phyloP scores from a whole-genome alignment of 1,284 basidiomycete genomes.

The Coniophora puteana region DNA sequence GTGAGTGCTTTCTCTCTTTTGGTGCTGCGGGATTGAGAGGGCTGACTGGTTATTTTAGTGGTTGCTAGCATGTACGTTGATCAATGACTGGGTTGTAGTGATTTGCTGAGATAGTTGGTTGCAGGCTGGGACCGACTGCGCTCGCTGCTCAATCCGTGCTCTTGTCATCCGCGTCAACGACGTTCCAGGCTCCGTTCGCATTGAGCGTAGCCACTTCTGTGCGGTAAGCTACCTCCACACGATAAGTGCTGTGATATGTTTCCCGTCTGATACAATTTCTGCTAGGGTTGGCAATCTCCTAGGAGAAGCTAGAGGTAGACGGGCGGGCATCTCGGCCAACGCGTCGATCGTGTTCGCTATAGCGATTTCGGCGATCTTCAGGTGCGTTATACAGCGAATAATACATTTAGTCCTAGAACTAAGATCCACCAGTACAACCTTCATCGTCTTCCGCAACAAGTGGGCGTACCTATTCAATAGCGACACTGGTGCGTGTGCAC shows the following conservation, averaged over 20 bases:
- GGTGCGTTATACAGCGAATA: constrained; percentile 36
- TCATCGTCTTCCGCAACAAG: constrained; percentile 64
- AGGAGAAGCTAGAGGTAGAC: constrained; percentile 65
- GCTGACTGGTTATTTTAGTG: constrained; percentile 28
- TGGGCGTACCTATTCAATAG: constrained; percentile 88
- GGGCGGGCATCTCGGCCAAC: constrained; percentile 64
- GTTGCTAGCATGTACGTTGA: constrained; percentile 61
- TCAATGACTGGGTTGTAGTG: constrained; percentile 4
- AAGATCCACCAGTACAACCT: constrained; percentile 49
- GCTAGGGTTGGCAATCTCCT: constrained; percentile 77
- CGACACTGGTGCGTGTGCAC: constrained; percentile 52
- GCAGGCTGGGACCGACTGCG: constrained; percentile 52
- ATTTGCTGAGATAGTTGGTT: constrained; percentile 11
- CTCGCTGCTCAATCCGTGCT: constrained; percentile 75
- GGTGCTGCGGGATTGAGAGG: neutral
- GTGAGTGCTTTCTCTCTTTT: constrained; percentile 30
- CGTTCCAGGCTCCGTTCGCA: constrained; percentile 84
- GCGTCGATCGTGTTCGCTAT: constrained; percentile 62
- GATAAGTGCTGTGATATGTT: neutral
- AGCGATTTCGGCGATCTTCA: constrained; percentile 53
- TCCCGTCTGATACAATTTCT: constrained; percentile 1
- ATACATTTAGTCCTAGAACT: constrained; percentile 4
- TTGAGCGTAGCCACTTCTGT: constrained; percentile 82
- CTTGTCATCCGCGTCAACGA: constrained; percentile 69
- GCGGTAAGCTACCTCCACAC: constrained; percentile 43